Conservation (phyloP, 306 rosid species). For the Sicyos edulis region DNA sequence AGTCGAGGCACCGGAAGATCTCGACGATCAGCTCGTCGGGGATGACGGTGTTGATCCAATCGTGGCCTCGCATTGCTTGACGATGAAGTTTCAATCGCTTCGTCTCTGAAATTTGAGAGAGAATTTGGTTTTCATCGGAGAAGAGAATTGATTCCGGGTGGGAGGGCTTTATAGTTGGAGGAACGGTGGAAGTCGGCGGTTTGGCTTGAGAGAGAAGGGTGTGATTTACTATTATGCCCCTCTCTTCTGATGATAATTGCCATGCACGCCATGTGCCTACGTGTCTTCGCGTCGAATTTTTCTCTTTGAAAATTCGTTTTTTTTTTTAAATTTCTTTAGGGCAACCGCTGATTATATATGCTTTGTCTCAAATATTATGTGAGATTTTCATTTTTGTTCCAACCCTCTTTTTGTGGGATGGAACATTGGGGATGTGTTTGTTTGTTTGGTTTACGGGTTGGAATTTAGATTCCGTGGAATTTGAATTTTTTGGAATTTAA, state of each 20-base stretch:
- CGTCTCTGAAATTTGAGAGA: background rate
- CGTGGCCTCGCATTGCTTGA: constrained; percentile 44
- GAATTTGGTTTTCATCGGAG: background rate
- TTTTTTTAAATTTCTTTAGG: background rate
- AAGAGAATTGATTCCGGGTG: background rate
- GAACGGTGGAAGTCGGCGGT: constrained; percentile 22
- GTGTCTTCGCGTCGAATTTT: background rate
- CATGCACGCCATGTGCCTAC: constrained; percentile 4
- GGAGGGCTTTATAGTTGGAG: background rate
- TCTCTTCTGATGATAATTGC: background rate
- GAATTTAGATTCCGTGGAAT: no score
- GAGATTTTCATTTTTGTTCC: background rate
- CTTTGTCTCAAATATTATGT: background rate
- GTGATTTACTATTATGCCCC: constrained; percentile 6
- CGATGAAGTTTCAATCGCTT: background rate
- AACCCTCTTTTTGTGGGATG: no score
- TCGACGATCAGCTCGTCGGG: constrained; percentile 81
- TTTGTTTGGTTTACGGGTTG: no score
- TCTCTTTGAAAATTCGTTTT: background rate
- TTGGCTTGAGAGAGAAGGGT: background rate
- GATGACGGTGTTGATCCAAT: constrained; percentile 61
- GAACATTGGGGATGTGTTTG: no score
- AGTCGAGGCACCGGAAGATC: constrained; percentile 53
- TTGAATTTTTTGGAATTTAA: no score
- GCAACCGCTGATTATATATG: background rate